Conservation (phyloP, 116 monocot genomes). For the Dioscorea cayenensis region DNA sequence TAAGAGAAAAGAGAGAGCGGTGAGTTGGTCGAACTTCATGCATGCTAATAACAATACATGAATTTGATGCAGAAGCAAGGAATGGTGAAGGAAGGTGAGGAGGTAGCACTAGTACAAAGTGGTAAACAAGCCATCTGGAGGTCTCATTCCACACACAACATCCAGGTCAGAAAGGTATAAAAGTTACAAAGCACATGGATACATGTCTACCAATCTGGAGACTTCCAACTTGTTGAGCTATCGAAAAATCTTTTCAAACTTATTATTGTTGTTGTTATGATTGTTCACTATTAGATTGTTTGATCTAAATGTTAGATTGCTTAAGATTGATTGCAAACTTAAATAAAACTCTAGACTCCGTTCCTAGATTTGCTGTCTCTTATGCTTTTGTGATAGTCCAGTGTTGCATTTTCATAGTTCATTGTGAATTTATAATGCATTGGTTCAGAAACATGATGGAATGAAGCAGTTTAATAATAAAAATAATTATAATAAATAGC, state of each 20-base stretch:
- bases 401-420: not conserved
- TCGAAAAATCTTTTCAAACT: not conserved
- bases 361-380: not conserved
- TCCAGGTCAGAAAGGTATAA: conserved; percentile 30
- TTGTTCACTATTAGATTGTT: not conserved
- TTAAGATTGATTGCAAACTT: not conserved
- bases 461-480: no score
- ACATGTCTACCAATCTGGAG: no score
- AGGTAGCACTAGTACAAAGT: conserved; percentile 93
- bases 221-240: not conserved
- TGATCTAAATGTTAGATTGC: not conserved
- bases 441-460: no score
- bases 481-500: no score
- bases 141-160: conserved; percentile 87
- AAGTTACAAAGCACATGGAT: not conserved
- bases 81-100: conserved; percentile 92
- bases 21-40: not conserved
- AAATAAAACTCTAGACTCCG: not conserved
- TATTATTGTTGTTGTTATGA: not conserved
- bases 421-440: no score
- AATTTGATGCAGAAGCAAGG: conserved; percentile 62
- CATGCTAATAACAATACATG: not conserved
- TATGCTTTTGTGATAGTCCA: not conserved
- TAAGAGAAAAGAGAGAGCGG: no score
- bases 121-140: conserved; percentile 90